Conservation (phyloP, 257 asterid genomes). For the Verbascum thapsus region DNA sequence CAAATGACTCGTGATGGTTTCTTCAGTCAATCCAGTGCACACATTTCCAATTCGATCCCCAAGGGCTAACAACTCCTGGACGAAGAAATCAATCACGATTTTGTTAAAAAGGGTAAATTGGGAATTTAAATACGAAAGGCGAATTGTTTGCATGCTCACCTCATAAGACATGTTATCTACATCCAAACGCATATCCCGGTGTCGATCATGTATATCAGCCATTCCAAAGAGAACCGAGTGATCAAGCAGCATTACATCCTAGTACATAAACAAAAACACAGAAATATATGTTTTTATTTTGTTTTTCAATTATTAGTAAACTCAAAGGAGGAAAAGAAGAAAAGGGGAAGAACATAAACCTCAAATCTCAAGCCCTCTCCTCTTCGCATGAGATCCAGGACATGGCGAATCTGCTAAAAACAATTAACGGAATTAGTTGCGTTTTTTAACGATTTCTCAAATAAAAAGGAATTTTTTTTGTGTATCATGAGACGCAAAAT, state of each 20-base stretch:
- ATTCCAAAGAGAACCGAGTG: conserved; percentile 57
- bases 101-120: background rate
- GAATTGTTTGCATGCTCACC: conserved; percentile 36
- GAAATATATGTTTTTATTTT: too few species aligned
- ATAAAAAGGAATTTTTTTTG: background rate
- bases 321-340: background rate
- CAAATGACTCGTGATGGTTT: conserved; percentile 44
- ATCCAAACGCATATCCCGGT: conserved; percentile 71
- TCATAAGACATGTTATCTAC: conserved; percentile 79
- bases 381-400: conserved; percentile 90
- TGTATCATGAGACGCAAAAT: conserved; percentile 13
- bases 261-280: conserved; percentile 18
- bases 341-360: conserved; percentile 43
- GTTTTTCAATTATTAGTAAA: too few species aligned
- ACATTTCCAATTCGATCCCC: conserved; percentile 75
- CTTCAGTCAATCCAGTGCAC: conserved; percentile 69
- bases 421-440: background rate
- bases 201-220: conserved; percentile 59
- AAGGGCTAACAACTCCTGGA: conserved; percentile 67
- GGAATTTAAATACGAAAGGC: background rate
- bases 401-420: conserved; percentile 83
- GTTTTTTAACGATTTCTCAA: background rate
- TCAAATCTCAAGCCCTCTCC: conserved; percentile 49
- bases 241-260: conserved; percentile 66
- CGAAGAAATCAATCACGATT: conserved; percentile 6